Evolutionary conservation across 2,329 filamentous ascomycete genomes (phyloP).

Genomic region (Talaromyces sp.): DNA sequence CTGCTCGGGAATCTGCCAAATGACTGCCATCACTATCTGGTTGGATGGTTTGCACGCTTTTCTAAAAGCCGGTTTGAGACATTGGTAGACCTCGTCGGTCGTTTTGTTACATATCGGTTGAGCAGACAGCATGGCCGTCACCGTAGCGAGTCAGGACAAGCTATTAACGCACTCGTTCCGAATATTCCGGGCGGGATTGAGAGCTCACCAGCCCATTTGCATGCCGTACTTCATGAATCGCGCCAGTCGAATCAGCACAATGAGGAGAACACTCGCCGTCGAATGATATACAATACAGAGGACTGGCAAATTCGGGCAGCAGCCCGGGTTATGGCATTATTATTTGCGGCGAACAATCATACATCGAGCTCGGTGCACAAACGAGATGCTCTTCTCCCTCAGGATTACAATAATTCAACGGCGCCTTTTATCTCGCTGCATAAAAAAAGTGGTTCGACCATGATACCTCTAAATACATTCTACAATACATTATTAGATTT

Average conservation of each 20-base stretch:
- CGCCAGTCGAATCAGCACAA: conserved; percentile 4
- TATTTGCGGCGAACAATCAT: conserved; percentile 75
- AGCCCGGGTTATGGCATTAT: conserved; percentile 71
- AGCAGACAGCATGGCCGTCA: conserved; percentile 67
- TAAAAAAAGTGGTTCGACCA: conserved; percentile 41
- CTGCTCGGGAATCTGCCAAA: conserved; percentile 72
- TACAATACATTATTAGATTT: conserved; percentile 86
- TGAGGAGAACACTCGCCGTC: conserved; percentile 39
- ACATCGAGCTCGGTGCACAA: conserved; percentile 20
- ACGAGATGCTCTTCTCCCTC: conserved; percentile 24
- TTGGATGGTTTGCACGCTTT: conserved; percentile 73
- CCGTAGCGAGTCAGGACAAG: conserved; percentile 57
- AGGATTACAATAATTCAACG: conserved; percentile 8
- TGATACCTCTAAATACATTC: conserved; percentile 77
- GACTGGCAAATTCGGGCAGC: conserved; percentile 89
- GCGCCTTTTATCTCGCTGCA: conserved; percentile 6
- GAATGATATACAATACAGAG: conserved; percentile 64
- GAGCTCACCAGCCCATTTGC: conserved; percentile 61
- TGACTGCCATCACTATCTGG: conserved; percentile 71
- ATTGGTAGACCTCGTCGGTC: conserved; percentile 71
- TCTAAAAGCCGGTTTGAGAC: conserved; percentile 65
- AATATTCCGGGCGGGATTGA: conserved; percentile 62
- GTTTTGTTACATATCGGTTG: conserved; percentile 78
- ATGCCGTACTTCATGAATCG: conserved; percentile 61
- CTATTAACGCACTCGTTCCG: conserved; percentile 63